These are phyloP conservation scores for Metschnikowia aberdeeniae DNA, from an alignment of 805 yeast genomes.

Conservation along the genomic window DNA sequence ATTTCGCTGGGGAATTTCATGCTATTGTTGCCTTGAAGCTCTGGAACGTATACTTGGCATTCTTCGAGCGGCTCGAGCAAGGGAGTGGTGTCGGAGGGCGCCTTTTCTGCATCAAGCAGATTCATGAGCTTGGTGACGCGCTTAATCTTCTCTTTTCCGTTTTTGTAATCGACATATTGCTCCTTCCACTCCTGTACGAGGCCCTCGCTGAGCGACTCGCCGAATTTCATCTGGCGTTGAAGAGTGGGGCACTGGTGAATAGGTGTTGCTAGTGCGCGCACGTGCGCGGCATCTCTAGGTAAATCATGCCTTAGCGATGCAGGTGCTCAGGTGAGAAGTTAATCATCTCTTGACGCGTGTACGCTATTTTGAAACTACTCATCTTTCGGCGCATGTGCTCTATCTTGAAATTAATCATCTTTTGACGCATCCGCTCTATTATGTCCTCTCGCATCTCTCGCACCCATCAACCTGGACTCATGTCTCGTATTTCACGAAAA, in stretches of 20 bases:
- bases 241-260: not conserved
- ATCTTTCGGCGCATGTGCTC: not conserved
- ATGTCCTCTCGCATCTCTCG: no score
- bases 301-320: no score
- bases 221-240: slow-evolving; percentile 55
- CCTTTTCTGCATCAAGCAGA: slow-evolving; percentile 15
- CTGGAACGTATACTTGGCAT: slow-evolving; percentile 5
- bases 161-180: slow-evolving; percentile 69
- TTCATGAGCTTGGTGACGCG: slow-evolving; percentile 22
- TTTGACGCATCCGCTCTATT: no score
- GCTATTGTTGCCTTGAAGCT: not conserved
- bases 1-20: not conserved
- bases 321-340: no score
- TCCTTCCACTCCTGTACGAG: slow-evolving; percentile 86
- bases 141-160: slow-evolving; percentile 53
- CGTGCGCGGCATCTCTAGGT: not conserved
- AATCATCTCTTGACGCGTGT: no score
- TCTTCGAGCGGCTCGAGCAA: slow-evolving; percentile 12
- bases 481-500: slow-evolving; percentile 57
- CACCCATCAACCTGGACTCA: not conserved
- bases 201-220: slow-evolving; percentile 61
- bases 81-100: slow-evolving; percentile 15
- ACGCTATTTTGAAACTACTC: not conserved
- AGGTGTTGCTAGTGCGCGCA: not conserved
- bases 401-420: no score